These are phyloP conservation scores for Umbelopsis sp. DNA, from an alignment of 371 early-diverging fungal species.

Conservation along the genomic window DNA sequence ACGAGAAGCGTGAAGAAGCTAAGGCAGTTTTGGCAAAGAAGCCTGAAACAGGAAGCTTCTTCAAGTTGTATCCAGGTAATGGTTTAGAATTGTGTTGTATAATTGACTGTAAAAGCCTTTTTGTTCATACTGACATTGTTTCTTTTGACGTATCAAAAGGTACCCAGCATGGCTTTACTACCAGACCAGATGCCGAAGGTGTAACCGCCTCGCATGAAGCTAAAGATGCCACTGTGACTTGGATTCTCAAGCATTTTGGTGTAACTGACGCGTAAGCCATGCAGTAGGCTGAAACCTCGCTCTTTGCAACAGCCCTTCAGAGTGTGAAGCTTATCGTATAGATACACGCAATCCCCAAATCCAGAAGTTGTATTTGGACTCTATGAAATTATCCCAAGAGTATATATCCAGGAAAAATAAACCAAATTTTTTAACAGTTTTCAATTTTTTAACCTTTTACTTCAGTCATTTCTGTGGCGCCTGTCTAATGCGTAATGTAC, in stretches of 20 bases:
- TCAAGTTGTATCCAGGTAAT: slow-evolving; percentile 10
- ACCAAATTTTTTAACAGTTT: background rate
- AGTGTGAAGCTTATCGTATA: too few relatives aligned
- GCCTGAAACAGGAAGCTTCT: background rate
- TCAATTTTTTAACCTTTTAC: background rate
- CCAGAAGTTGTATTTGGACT: too few relatives aligned
- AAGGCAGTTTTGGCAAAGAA: slow-evolving; percentile 11
- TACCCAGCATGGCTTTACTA: background rate
- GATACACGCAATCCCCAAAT: too few relatives aligned
- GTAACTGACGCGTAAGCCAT: background rate
- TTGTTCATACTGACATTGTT: background rate
- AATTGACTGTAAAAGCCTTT: background rate
- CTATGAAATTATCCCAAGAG: too few relatives aligned
- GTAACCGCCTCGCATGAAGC: background rate
- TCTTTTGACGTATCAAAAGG: background rate
- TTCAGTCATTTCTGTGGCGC: background rate
- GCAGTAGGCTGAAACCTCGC: too few relatives aligned
- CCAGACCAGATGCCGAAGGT: background rate
- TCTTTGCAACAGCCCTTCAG: too few relatives aligned
- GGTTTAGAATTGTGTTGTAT: too few relatives aligned
- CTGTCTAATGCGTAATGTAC: background rate
- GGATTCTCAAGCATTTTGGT: background rate
- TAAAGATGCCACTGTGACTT: background rate
- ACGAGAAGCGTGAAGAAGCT: background rate
- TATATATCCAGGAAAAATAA: background rate